Evolutionary conservation across 352 stramenopile genomes (phyloP).

Genomic region (Hyaloperonospora arabidopsidis): DNA sequence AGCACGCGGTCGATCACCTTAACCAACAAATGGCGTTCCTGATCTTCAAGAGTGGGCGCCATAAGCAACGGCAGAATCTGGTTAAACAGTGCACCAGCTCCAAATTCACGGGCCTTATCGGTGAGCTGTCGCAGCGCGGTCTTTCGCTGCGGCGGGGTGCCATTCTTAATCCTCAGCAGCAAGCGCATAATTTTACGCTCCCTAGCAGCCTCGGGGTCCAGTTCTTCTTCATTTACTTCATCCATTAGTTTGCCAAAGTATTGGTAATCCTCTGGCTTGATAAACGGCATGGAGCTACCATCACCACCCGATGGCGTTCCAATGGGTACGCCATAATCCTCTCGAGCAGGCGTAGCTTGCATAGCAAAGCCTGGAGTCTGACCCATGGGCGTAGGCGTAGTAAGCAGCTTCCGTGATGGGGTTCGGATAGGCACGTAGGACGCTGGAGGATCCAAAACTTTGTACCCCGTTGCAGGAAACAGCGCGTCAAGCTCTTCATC

Average conservation of each 20-base stretch:
- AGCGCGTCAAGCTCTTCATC: constrained; percentile 97
- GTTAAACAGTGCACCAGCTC: constrained; percentile 96
- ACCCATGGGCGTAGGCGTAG: constrained; percentile 92
- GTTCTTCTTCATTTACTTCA: constrained; percentile 76
- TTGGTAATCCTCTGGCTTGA: constrained; percentile 98
- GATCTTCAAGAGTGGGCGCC: constrained; percentile 97
- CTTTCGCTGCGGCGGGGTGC: constrained; percentile 95
- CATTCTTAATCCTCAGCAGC: constrained; percentile 99
- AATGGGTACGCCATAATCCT: constrained; percentile 73
- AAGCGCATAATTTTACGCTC: constrained; percentile 97
- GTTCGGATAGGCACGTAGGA: constrained; percentile 95
- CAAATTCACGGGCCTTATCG: constrained; percentile 95
- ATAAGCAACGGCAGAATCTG: constrained; percentile 99
- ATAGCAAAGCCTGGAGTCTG: constrained; percentile 88
- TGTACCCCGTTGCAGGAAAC: constrained; percentile 93
- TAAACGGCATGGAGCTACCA: constrained; percentile 90
- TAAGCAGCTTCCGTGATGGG: constrained; percentile 90
- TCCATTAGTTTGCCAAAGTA: constrained; percentile 97
- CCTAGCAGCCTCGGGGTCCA: constrained; percentile 90
- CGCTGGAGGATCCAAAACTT: constrained; percentile 91
- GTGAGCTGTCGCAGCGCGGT: constrained; percentile 94
- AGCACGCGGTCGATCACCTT: constrained; percentile 99
- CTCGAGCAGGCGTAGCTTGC: constrained; percentile 64
- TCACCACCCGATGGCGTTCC: constrained; percentile 57
- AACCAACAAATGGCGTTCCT: constrained; percentile 98